These are phyloP conservation scores for Hanseniaspora clermontiae DNA, from an alignment of 805 yeast species.

Conservation along the genomic window DNA sequence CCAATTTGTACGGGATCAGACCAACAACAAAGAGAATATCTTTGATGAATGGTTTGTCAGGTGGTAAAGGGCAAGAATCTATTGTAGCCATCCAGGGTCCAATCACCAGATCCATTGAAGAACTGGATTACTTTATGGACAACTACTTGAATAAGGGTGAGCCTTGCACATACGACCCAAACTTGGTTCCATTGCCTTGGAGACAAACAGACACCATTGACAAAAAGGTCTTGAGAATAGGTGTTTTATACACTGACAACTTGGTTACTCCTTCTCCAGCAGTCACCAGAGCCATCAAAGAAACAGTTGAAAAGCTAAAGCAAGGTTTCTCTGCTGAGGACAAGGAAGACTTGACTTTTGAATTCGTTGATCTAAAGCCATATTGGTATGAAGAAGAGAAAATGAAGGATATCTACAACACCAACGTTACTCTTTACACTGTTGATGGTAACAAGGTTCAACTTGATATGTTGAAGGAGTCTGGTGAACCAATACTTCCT, in stretches of 20 bases:
- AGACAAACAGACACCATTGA: constrained; percentile 19
- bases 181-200: constrained; percentile 32
- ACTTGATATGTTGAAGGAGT: constrained; percentile 36
- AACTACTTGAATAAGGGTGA: constrained; percentile 46
- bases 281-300: constrained; percentile 41
- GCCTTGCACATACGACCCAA: constrained; percentile 45
- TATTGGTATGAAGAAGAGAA: constrained; percentile 20
- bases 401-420: constrained; percentile 18
- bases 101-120: constrained; percentile 49
- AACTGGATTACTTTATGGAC: constrained; percentile 57
- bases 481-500: constrained; percentile 60
- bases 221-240: constrained; percentile 38
- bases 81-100: constrained; percentile 61
- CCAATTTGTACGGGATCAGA: constrained; percentile 50
- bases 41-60: constrained; percentile 33
- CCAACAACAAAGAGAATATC: constrained; percentile 48
- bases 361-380: constrained; percentile 35
- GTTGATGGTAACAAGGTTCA: constrained; percentile 59
- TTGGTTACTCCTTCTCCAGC: constrained; percentile 59
- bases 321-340: constrained; percentile 39
- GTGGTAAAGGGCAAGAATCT: constrained; percentile 52
- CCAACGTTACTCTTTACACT: constrained; percentile 33
- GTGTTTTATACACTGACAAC: constrained; percentile 52
- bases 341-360: constrained; percentile 23
- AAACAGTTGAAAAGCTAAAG: constrained; percentile 41